phyloP scores from a whole-genome alignment of 441 rosid species.

The Manihot esculenta region DNA sequence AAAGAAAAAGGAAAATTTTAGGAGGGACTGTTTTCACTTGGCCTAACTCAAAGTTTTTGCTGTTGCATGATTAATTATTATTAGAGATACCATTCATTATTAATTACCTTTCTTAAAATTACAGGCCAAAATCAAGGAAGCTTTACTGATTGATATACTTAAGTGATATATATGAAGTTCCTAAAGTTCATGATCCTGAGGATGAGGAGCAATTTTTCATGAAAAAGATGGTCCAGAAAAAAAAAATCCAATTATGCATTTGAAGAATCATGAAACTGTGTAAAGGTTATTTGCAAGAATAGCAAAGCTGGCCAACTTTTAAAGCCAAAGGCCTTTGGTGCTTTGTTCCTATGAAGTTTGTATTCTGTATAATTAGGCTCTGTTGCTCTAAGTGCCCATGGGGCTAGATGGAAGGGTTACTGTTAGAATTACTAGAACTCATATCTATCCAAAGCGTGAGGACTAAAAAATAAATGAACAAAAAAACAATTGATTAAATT shows the following conservation, averaged over 20 bases:
- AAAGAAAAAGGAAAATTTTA: not conserved
- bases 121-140: conserved; percentile 89
- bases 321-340: not conserved
- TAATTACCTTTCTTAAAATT: conserved; percentile 8
- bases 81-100: not conserved
- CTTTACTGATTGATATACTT: conserved; percentile 68
- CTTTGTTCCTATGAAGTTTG: not conserved
- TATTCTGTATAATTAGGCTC: not conserved
- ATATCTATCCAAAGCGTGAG: too few relatives aligned
- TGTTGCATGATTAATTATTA: not conserved
- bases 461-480: too few relatives aligned
- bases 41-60: not conserved
- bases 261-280: conserved; percentile 91
- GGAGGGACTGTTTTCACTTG: not conserved
- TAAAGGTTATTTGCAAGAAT: conserved; percentile 82
- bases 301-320: conserved; percentile 66
- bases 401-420: too few relatives aligned
- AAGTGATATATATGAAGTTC: conserved; percentile 80
- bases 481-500: too few relatives aligned
- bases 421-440: too few relatives aligned
- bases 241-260: conserved; percentile 83
- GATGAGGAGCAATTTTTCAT: conserved; percentile 89
- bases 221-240: conserved; percentile 89
- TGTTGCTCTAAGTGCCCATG: too few relatives aligned
- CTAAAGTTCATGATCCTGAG: conserved; percentile 78